A percentile compares a stretch with the other conserved stretches of the same genome.
phyloP scores from a whole-genome alignment of 2,329 filamentous ascomycete species.

The Stemphylium beticola region DNA sequence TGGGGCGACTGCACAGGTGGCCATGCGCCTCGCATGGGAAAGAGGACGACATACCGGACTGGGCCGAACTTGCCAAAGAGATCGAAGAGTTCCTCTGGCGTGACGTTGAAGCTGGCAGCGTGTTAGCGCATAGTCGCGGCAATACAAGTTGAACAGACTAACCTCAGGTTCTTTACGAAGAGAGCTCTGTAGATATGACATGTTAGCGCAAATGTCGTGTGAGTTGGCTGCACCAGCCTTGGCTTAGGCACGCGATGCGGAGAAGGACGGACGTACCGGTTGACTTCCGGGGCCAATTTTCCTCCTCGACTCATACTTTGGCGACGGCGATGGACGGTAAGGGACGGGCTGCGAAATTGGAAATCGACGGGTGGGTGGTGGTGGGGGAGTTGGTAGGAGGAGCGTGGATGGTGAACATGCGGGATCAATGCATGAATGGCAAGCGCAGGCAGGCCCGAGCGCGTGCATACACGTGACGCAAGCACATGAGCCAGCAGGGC shows the following conservation, averaged over 20 bases:
- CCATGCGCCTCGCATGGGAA: conserved; percentile 10
- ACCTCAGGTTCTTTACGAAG: conserved; percentile 99
- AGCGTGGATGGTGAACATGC: conserved; percentile 15
- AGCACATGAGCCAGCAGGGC: conserved; percentile 3
- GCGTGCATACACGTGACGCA: conserved; percentile 3
- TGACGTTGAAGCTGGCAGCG: conserved; percentile 87
- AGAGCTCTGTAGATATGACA: conserved; percentile 73
- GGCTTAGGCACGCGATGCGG: conserved; percentile 23
- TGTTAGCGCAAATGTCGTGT: conserved; percentile 43
- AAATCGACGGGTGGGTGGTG: conserved; percentile 15
- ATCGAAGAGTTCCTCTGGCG: conserved; percentile 96
- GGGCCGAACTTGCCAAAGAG: conserved; percentile 98
- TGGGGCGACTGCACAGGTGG: background rate
- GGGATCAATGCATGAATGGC: conserved; percentile 12
- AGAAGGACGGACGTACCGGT: conserved; percentile 71
- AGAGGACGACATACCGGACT: conserved; percentile 72
- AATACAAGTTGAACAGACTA: conserved; percentile 20
- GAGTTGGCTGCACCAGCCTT: conserved; percentile 28
- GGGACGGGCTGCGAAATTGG: conserved; percentile 31
- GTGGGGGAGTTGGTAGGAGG: conserved; percentile 11
- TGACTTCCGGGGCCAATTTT: conserved; percentile 99
- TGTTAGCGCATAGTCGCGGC: conserved; percentile 18
- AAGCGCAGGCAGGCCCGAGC: conserved; percentile 9
- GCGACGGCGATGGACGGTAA: conserved; percentile 32
- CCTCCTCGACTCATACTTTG: conserved; percentile 91